phyloP scores from a whole-genome alignment of 2,329 filamentous ascomycete genomes.

The Ilyonectria destructans region DNA sequence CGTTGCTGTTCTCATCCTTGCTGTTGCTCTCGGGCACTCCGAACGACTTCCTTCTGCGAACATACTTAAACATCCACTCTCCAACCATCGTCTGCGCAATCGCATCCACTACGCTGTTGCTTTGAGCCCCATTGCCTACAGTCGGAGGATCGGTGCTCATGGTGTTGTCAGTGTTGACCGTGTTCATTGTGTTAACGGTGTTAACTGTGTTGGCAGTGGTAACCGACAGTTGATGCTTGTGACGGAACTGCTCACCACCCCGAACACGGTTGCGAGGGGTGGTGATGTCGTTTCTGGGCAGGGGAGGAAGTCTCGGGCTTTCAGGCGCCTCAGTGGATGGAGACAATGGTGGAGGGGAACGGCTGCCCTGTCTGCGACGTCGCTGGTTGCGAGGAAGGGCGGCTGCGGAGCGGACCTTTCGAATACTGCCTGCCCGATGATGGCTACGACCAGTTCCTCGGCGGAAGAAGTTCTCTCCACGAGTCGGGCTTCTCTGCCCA shows the following conservation, averaged over 20 bases:
- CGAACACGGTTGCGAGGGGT: conserved; percentile 68
- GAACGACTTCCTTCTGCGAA: conserved; percentile 91
- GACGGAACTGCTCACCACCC: conserved; percentile 61
- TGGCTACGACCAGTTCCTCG: conserved; percentile 64
- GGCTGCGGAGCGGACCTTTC: conserved; percentile 89
- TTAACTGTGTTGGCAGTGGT: conserved; percentile 71
- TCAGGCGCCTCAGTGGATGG: conserved; percentile 78
- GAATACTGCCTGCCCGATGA: conserved; percentile 75
- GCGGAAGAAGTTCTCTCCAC: conserved; percentile 70
- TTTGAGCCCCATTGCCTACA: conserved; percentile 71
- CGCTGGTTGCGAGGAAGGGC: conserved; percentile 74
- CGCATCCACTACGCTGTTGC: conserved; percentile 90
- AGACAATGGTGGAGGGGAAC: conserved; percentile 78
- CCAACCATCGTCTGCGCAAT: conserved; percentile 99
- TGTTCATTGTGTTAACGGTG: conserved; percentile 66
- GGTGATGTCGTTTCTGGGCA: conserved; percentile 82
- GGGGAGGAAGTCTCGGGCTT: conserved; percentile 80
- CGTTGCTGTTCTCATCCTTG: conserved; percentile 80
- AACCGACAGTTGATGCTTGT: conserved; percentile 73
- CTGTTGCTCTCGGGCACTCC: conserved; percentile 79
- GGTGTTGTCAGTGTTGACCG: conserved; percentile 66
- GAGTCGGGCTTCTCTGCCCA: conserved; percentile 83
- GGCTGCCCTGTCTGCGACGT: conserved; percentile 67
- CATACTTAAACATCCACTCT: conserved; percentile 97
- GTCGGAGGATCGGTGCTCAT: conserved; percentile 61